Evolutionary conservation across 305 asterid genomes (phyloP).

Genomic region (Salvia sclarea): DNA sequence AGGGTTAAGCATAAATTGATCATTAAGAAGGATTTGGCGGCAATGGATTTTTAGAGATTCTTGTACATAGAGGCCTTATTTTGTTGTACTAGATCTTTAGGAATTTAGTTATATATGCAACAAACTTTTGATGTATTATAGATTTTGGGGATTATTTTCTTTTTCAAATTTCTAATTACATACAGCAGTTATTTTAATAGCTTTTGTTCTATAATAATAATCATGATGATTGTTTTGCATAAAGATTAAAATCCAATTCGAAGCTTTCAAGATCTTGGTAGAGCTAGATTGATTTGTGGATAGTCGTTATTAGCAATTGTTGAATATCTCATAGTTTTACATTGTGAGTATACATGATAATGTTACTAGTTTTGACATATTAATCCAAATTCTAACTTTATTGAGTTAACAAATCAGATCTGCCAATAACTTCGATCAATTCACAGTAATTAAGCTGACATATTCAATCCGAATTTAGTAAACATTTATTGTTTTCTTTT

Average conservation of each 20-base stretch:
- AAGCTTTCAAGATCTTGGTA: neutral
- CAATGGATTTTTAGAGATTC: neutral
- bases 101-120: conserved; percentile 20
- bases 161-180: neutral
- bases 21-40: conserved; percentile 5
- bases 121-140: neutral
- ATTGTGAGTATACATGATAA: too few relatives aligned
- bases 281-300: neutral
- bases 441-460: too few relatives aligned
- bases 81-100: conserved; percentile 4
- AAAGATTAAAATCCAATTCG: neutral
- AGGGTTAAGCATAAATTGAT: conserved; percentile 22
- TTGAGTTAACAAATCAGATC: too few relatives aligned
- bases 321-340: too few relatives aligned
- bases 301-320: neutral
- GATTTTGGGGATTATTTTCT: neutral
- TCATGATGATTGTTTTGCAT: too few relatives aligned
- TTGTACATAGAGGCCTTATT: conserved; percentile 34
- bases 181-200: neutral
- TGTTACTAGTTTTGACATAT: too few relatives aligned
- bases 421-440: too few relatives aligned
- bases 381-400: too few relatives aligned
- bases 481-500: too few relatives aligned
- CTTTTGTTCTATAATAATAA: neutral
- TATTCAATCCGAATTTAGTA: too few relatives aligned